A percentile compares a stretch with the other conserved stretches of the same genome.
Conservation (phyloP, 108 stramenopile species). For the Cyclostephanos tholiformis region DNA sequence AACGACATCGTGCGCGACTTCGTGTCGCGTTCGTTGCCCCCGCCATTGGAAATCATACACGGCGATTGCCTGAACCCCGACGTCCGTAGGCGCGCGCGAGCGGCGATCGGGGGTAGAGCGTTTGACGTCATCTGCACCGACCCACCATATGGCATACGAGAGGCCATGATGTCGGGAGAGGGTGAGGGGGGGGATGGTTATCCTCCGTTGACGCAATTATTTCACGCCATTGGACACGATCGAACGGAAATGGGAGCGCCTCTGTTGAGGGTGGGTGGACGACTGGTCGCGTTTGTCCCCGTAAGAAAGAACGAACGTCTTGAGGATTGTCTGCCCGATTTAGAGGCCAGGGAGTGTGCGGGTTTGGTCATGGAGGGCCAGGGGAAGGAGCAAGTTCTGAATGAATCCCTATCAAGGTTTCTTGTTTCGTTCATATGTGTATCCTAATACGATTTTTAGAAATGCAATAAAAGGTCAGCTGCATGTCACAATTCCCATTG, state of each 20-base stretch:
- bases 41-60: slow-evolving; percentile 59
- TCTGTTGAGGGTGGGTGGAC: slow-evolving; percentile 44
- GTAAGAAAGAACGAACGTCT: slow-evolving; percentile 42
- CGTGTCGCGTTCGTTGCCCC: slow-evolving; percentile 55
- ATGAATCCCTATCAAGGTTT: slow-evolving; percentile 41
- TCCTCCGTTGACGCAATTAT: slow-evolving; percentile 37
- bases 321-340: slow-evolving; percentile 39
- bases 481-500: too few relatives aligned
- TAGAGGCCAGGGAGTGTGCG: slow-evolving; percentile 13
- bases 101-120: slow-evolving; percentile 45
- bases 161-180: slow-evolving; percentile 18
- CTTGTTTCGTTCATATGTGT: slow-evolving; percentile 45
- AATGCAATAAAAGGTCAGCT: slow-evolving; percentile 2
- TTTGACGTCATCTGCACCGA: slow-evolving; percentile 89
- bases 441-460: background rate
- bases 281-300: slow-evolving; percentile 53
- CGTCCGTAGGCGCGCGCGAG: slow-evolving; percentile 56
- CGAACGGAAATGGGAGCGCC: slow-evolving; percentile 26
- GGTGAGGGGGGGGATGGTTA: background rate
- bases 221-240: slow-evolving; percentile 47
- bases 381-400: slow-evolving; percentile 51
- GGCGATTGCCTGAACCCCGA: slow-evolving; percentile 62
- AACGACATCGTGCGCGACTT: slow-evolving; percentile 75
- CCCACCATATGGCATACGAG: slow-evolving; percentile 84
- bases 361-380: slow-evolving; percentile 48